These are phyloP conservation scores for Alliaria petiolata DNA, from an alignment of 345 rosid genomes.

Conservation along the genomic window DNA sequence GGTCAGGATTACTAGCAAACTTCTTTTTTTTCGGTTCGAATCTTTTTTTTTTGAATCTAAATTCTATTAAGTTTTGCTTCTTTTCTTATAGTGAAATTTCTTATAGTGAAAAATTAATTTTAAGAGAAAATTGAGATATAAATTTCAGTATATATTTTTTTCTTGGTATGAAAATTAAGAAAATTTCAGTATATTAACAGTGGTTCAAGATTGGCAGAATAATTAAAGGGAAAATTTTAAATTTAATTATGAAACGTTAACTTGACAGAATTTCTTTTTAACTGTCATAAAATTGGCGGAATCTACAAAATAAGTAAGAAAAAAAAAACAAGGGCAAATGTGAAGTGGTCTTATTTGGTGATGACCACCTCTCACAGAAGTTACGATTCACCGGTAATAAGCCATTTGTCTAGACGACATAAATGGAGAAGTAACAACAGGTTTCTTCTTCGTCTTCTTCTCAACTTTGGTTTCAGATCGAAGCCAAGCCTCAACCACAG, in stretches of 20 bases:
- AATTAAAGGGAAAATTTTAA: background rate
- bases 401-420: slow-evolving; percentile 96
- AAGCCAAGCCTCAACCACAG: slow-evolving; percentile 88
- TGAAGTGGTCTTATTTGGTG: slow-evolving; percentile 7
- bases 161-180: no score
- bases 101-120: no score
- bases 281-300: background rate
- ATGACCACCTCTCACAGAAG: background rate
- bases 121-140: no score
- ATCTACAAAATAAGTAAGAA: background rate
- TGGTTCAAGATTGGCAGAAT: background rate
- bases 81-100: no score
- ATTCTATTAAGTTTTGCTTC: no score
- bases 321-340: background rate
- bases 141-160: no score
- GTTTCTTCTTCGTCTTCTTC: slow-evolving; percentile 47
- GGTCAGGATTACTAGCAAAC: no score
- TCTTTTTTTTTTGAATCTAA: no score
- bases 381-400: slow-evolving; percentile 59
- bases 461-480: slow-evolving; percentile 65
- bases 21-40: no score
- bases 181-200: no score
- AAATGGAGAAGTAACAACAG: slow-evolving; percentile 43
- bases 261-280: background rate
- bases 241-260: background rate